Conservation (phyloP, 805 yeast species). For the Starmera dryadoides region DNA sequence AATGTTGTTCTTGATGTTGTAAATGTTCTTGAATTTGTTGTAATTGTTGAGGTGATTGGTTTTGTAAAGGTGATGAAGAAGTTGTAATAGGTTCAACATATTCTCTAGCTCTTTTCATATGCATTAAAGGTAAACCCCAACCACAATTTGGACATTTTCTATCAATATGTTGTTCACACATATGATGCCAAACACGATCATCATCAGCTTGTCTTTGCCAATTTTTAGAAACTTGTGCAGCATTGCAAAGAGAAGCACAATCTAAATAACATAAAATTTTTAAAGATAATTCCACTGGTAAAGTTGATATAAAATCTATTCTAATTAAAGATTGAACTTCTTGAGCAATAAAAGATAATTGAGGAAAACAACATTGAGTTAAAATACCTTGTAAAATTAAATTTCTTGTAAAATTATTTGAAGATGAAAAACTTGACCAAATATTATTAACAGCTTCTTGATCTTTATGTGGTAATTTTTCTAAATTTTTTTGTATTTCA, state of each 20-base stretch:
- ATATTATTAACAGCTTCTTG: slow-evolving; percentile 73
- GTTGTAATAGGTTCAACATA: slow-evolving; percentile 15
- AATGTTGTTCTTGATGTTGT: slow-evolving; percentile 12
- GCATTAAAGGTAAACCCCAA: slow-evolving; percentile 96
- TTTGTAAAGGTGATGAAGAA: neutral
- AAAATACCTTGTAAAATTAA: slow-evolving; percentile 78
- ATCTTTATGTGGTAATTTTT: slow-evolving; percentile 58
- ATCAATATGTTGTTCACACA: slow-evolving; percentile 98
- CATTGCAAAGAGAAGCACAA: slow-evolving; percentile 87
- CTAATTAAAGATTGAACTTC: slow-evolving; percentile 75
- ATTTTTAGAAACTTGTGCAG: slow-evolving; percentile 82
- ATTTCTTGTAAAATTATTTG: slow-evolving; percentile 62
- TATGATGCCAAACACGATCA: slow-evolving; percentile 94
- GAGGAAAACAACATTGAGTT: slow-evolving; percentile 92
- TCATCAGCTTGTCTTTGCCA: slow-evolving; percentile 94
- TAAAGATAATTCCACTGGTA: slow-evolving; percentile 81
- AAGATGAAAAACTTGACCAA: slow-evolving; percentile 77
- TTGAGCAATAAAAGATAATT: slow-evolving; percentile 75
- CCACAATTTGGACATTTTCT: slow-evolving; percentile 97
- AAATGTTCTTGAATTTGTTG: slow-evolving; percentile 5
- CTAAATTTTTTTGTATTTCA: slow-evolving; percentile 51
- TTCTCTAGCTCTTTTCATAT: slow-evolving; percentile 69
- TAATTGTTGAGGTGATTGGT: neutral
- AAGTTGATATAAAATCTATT: slow-evolving; percentile 78
- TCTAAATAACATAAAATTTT: slow-evolving; percentile 85